Evolutionary conservation across 1,284 basidiomycete species (phyloP).

Genomic region (Cryptococcus maquisensis): DNA sequence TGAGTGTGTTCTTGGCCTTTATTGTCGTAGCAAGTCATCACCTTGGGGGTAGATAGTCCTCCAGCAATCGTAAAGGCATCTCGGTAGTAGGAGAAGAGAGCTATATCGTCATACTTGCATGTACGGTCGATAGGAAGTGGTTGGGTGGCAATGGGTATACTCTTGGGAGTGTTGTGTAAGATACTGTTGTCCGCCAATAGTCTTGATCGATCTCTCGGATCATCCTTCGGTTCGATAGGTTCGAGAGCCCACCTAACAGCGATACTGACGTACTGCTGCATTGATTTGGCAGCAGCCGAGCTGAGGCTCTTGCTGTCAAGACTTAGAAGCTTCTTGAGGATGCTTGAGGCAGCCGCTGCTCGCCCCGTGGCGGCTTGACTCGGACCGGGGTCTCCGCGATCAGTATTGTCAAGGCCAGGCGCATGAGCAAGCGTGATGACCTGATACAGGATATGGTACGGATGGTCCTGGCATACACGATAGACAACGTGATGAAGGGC

Average conservation of each 20-base stretch:
- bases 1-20: constrained; percentile 71
- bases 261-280: too few relatives aligned
- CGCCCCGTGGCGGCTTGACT: too few relatives aligned
- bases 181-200: too few relatives aligned
- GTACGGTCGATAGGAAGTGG: constrained; percentile 68
- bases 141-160: constrained; percentile 75
- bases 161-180: constrained; percentile 53
- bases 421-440: constrained; percentile 61
- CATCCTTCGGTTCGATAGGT: too few relatives aligned
- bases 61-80: constrained; percentile 64
- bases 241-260: too few relatives aligned
- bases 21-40: constrained; percentile 65
- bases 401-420: too few relatives aligned
- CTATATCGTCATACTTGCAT: constrained; percentile 62
- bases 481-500: constrained; percentile 64
- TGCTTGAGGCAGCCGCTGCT: too few relatives aligned
- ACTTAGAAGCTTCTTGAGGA: too few relatives aligned
- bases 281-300: constrained; percentile 6
- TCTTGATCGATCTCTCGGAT: too few relatives aligned
- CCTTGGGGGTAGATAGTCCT: constrained; percentile 80
- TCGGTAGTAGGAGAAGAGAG: constrained; percentile 65
- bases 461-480: constrained; percentile 82
- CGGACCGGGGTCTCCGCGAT: too few relatives aligned
- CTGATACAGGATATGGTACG: constrained; percentile 89
- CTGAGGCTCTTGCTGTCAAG: background rate